Base-by-base conservation (phyloP, 306 rosid genomes). In the Malus sieversii region DNA sequence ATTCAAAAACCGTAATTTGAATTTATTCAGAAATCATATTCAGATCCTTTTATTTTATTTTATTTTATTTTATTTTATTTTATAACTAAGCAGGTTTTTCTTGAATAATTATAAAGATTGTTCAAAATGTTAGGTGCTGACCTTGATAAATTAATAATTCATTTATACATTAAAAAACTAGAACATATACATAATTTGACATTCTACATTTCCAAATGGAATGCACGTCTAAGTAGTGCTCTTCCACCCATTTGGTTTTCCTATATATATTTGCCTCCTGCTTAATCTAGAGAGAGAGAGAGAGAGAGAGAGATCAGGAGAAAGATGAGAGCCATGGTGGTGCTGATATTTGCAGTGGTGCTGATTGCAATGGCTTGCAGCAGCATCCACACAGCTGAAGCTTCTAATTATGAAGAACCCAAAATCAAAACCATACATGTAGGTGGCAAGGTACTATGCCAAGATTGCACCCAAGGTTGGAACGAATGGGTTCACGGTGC, bases 361-460 rank as follows among this genome's bases (percentile, higher is more conserved):
- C 3, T 58, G 42, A 8, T 83, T 16, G 30, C 89, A n/a, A 70
- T 80, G 78, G 78, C 70, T 69, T 85, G 79, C 77, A 46, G 53
- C 18, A 13, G 52, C 19, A 75, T 71, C 79, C 84, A 68, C 63
- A 53, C 70, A 4, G 88, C 55, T 51, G 66, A 62, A 66, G 53
- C 90, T 79, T 42, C 44, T 70, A 38, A 62, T 66, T 18, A 80
- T 29, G 76, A 52, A 22, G 80, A 80, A 53, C 10, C 68, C 27
- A 64, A 82, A 57, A 9, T 79, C 44, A 40, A 80, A 51, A 11
- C 81, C 42, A 75, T 88, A 22, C 87, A 85, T 58, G 86, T 89
- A 3, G 88, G 70, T 29, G 98, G 98, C 30, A 91, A 86, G 82
- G 97, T 93, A 40, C 20, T 89, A 58, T 93, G 98, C 88, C 98